Conservation (phyloP, 169 alveolate species). For the Plasmodium falciparum region DNA sequence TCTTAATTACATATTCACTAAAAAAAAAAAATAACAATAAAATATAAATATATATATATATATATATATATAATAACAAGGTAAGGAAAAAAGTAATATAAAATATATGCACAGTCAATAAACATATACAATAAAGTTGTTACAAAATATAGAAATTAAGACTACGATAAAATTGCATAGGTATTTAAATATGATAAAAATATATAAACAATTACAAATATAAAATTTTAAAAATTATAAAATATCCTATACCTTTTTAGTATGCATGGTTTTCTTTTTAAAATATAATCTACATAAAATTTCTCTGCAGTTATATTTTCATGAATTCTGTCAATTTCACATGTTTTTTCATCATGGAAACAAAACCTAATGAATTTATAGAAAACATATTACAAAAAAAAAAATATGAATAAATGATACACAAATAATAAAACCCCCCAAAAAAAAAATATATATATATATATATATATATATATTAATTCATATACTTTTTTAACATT, state of each 20-base stretch:
- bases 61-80: background rate
- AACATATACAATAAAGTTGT: no score
- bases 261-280: constrained; percentile 73
- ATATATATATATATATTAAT: no score
- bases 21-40: constrained; percentile 19
- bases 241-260: constrained; percentile 35
- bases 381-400: no score
- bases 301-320: constrained; percentile 61
- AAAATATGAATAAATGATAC: no score
- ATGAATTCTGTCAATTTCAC: constrained; percentile 56
- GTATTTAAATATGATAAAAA: no score
- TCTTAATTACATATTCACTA: constrained; percentile 57
- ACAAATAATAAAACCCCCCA: background rate
- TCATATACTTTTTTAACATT: no score
- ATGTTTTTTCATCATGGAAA: constrained; percentile 54
- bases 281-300: constrained; percentile 56
- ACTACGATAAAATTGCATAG: background rate
- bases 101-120: background rate
- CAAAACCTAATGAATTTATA: constrained; percentile 46
- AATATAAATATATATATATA: background rate
- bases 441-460: no score
- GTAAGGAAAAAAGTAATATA: background rate
- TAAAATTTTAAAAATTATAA: background rate
- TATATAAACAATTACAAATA: no score
- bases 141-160: background rate